Evolutionary conservation across 305 asterid genomes (phyloP).

Genomic region (Fraxinus latifolia): DNA sequence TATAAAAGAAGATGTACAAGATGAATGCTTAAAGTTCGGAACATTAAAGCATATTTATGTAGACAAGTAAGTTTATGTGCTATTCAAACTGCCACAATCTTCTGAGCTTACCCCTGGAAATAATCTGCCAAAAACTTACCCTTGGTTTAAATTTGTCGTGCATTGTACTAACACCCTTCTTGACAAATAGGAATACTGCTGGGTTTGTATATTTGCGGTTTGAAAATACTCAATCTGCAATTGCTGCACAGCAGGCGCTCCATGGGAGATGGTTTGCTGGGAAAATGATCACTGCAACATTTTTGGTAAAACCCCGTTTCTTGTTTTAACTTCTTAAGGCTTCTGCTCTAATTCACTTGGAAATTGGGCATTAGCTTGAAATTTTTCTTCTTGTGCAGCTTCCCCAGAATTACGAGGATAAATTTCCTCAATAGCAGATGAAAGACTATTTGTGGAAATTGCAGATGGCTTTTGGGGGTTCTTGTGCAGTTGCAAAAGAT

Average conservation of each 20-base stretch:
- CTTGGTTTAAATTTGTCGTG: neutral
- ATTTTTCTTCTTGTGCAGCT: conserved; percentile 34
- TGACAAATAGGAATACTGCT: conserved; percentile 45
- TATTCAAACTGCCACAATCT: neutral
- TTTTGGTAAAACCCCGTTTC: conserved; percentile 39
- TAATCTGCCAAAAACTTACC: neutral
- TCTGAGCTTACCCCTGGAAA: neutral
- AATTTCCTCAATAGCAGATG: conserved; percentile 51
- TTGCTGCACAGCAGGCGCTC: conserved; percentile 62
- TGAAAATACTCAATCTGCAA: conserved; percentile 48
- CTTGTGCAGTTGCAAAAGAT: neutral
- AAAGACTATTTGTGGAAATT: conserved; percentile 12
- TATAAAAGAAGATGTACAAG: conserved; percentile 68
- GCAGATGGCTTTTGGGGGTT: neutral
- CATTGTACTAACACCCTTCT: conserved; percentile 11
- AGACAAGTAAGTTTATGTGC: conserved; percentile 53
- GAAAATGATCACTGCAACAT: conserved; percentile 74
- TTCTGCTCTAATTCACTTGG: neutral
- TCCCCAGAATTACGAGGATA: conserved; percentile 46
- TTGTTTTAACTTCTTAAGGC: neutral
- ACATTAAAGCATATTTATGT: conserved; percentile 55
- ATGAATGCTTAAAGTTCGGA: conserved; percentile 61
- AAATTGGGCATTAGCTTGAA: neutral
- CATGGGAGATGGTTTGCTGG: conserved; percentile 86
- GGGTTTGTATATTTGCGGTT: conserved; percentile 69